Base-by-base conservation (phyloP, 106 monocot species). In the Narthecium ossifragum region DNA sequence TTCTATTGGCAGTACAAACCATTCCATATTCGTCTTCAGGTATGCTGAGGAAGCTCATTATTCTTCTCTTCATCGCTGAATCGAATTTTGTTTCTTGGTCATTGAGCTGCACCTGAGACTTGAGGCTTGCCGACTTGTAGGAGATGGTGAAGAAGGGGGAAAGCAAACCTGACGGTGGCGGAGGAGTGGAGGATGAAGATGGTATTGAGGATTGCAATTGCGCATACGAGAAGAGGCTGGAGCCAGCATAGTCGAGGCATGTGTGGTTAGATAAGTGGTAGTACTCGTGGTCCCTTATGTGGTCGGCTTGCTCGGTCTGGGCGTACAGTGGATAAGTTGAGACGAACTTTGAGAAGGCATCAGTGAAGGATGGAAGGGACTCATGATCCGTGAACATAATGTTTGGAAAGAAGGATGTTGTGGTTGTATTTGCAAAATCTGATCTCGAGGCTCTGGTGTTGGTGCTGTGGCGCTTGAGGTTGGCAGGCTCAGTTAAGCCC, bases 171-270 rank as follows among this genome's bases (percentile, higher is more conserved):
- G 55, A 36, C 48, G 8, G 23, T 3, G 3, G 31, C 4, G 40
- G 51, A 23, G 56, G 3, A 13, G 49, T 22, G 25, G 71, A 41
- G 4, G 41, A n/a, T n/a, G 68, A 18, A 1, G 54, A 45, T 8
- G 64, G 15, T 22, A 49, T 6, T 10, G 65, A 31, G 6, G 70
- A 61, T n/a, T 59, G 70, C 48, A 76, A 54, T 31, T 84, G 88
- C 0, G 78, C 54, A 55, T 82, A 75, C 26, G 81, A 76, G 66
- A 86, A 86, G 48, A 91, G 86, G 55, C 73, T 50, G 58, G 77
- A 46, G 10, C 91, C 91, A 2, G 76, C 51, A 57, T 91, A 91
- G 47, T 91, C 91, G 27, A 91, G 77, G 70, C 86, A 86, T 31
- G 76, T 71, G 26, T 86, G 86, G 20, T 60, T 9, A 0, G 64